phyloP scores from a whole-genome alignment of 2,329 filamentous ascomycete genomes.

The Phaeosphaeria sp. region DNA sequence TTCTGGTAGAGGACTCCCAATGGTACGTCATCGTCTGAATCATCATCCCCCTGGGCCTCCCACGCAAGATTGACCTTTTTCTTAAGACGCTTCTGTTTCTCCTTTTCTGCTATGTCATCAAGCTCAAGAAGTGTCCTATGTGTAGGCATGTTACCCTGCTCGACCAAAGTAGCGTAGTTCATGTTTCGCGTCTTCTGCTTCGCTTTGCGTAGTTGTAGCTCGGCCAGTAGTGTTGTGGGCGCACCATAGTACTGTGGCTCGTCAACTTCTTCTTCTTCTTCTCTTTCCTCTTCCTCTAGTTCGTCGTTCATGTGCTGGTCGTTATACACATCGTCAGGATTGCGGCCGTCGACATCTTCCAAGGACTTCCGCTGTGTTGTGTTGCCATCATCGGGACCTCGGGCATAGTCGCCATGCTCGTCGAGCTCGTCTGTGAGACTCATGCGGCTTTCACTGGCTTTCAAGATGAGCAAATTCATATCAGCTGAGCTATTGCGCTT shows the following conservation, averaged over 20 bases:
- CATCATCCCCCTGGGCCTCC: conserved; percentile 68
- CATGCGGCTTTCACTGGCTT: conserved; percentile 44
- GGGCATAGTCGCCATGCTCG: conserved; percentile 36
- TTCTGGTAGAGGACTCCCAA: conserved; percentile 75
- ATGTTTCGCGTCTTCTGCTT: conserved; percentile 82
- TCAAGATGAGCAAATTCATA: conserved; percentile 42
- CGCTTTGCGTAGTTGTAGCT: conserved; percentile 88
- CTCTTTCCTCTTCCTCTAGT: conserved; percentile 49
- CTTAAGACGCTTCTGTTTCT: conserved; percentile 74
- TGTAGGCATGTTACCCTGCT: conserved; percentile 69
- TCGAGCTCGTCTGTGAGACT: conserved; percentile 44
- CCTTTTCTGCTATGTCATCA: conserved; percentile 86
- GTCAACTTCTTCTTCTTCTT: conserved; percentile 54
- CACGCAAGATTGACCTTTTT: conserved; percentile 87
- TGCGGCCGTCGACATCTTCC: conserved; percentile 17
- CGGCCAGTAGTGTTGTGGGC: conserved; percentile 89
- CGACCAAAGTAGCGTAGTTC: conserved; percentile 67
- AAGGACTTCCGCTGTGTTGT: conserved; percentile 21
- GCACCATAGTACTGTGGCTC: conserved; percentile 65
- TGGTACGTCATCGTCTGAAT: conserved; percentile 79
- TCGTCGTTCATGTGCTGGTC: conserved; percentile 54
- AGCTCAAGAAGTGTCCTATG: conserved; percentile 89
- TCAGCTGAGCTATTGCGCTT: conserved; percentile 50
- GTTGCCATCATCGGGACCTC: conserved; percentile 31
- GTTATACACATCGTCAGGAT: conserved; percentile 44